phyloP scores from a whole-genome alignment of 768 basidiomycete species.

The Daedalea quercina region DNA sequence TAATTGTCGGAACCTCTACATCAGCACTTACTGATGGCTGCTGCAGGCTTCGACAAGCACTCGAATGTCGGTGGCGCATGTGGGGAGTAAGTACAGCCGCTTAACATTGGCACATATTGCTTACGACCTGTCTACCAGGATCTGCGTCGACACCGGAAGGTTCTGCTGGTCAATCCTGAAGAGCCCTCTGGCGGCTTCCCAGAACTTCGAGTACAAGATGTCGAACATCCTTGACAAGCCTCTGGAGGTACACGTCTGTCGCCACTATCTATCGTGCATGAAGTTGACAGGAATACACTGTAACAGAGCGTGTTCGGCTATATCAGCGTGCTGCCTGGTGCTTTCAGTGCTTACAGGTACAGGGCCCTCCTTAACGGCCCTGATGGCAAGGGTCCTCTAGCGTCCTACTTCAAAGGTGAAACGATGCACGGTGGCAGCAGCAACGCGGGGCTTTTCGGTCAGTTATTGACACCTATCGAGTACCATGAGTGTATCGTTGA shows the following conservation, averaged over 20 bases:
- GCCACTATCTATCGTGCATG: background rate
- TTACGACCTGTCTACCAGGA: conserved; percentile 32
- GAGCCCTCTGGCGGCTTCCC: conserved; percentile 83
- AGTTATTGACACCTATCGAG: conserved; percentile 1
- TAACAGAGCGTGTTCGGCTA: conserved; percentile 74
- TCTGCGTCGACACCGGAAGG: conserved; percentile 76
- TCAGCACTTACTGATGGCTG: background rate
- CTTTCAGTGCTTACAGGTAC: conserved; percentile 90
- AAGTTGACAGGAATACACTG: background rate
- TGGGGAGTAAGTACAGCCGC: conserved; percentile 57
- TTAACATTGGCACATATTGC: too few species aligned
- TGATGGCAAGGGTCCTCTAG: conserved; percentile 84
- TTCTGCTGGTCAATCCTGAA: conserved; percentile 64
- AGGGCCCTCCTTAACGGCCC: conserved; percentile 81
- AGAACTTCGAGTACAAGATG: conserved; percentile 77
- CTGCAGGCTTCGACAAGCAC: conserved; percentile 69
- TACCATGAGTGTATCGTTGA: background rate
- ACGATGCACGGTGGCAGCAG: conserved; percentile 63
- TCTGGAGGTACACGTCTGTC: conserved; percentile 54
- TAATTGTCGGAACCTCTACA: background rate
- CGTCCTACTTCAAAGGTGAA: conserved; percentile 92
- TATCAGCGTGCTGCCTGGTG: conserved; percentile 85
- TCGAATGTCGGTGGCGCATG: conserved; percentile 89
- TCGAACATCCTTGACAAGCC: conserved; percentile 73
- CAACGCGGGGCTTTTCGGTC: conserved; percentile 62